Evolutionary conservation across 345 rosid species (phyloP), one percentile per base, ranked within the genome.

Genomic region (Schrenkiella parvula): DNA sequence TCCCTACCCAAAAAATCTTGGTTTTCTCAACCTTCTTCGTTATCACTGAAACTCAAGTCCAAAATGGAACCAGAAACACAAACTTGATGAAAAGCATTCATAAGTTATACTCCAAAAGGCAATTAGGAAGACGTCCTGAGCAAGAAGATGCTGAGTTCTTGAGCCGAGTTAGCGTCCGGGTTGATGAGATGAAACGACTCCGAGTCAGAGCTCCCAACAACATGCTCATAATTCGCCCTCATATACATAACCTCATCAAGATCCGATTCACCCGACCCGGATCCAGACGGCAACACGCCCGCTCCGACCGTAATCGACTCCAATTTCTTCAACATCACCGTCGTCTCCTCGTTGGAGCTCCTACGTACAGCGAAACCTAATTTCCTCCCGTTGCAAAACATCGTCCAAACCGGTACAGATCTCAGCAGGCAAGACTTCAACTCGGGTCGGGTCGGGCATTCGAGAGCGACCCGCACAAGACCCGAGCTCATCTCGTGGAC

Each of bases 141-240:
- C 86, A 89, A 84, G 91, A 90, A 93, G 60, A 93, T 78, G 50
- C 96, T 88, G 65, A 90, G 83, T 77, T 93, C 98, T 80, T 93
- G 93, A 63, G 97, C 89, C 4, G 85, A 55, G 66, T 81, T 80
- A 52, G 81, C 85, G 2, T 87, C 98, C 2, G 89, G 92, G 71
- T 83, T 86, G 28, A 90, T 84, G 64, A 90, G 80, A 74, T 89
- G 90, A 84, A 93, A 93, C 53, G 92, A 90, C 85, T 93, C 96
- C 32, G 89, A 81, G 73, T 93, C 85, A 32, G 86, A 84, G 67
- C 83, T 77, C 1, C 91, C 95, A 11, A 89, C 84, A 46, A 85
- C 83, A 59, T 88, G 96, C 77, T 93, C 97, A 37, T 89, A 90
- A 72, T 87, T 90, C 1, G 97, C 95, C 37, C 95, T 79, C 92